Base-by-base conservation (phyloP, 23 red algal genomes). In the Gracilaria domingensis region DNA sequence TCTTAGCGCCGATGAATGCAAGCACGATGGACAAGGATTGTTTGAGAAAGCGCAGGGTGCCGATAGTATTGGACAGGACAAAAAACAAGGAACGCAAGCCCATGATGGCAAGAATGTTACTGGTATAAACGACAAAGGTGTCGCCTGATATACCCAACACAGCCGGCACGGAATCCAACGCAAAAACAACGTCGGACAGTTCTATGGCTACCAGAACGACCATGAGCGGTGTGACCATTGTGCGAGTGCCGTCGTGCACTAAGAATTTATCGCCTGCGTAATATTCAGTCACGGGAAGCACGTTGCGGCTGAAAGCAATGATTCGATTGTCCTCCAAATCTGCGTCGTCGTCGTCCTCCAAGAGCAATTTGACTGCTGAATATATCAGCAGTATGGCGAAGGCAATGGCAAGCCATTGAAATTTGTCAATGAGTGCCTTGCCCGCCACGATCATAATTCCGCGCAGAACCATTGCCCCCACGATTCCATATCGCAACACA, bases 81-180 rank as follows among this genome's bases (percentile, higher is more conserved):
- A 98, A 98, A 71, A 93, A 98, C 59, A 95, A 78, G 30, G 86
- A 93, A 28, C 97, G 83, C 47, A 98, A 73, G 56, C 97, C 97
- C 82, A 98, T 84, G 55, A 98, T 95, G 44, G 97, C 97, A 35
- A 96, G 66, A 38, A 98, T 93, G 84, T 98, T 98, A n/a, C 88
- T 93, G 21, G 84, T 65, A 72, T 98, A 98, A 28, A 98, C 80
- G 40, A 98, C 97, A 24, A 95, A 76, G 23, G 92, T 90, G 49
- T 96, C 85, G 17, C 76, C 86, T 0, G 97, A 98, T 47, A 98
- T 92, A 21, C 97, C 93, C 66, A 98, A 70, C 23, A 95, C 93
- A 25, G 97, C 97, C 1, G 97, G 97, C 11, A 98, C 94, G n/a
- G 93, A 95, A 70, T 98, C 97, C 79, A 98, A 49, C 61, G 97